Percentiles rank a stretch among this genome's conserved stretches.
These are phyloP conservation scores for Microdochium nivale DNA, from an alignment of 2,329 filamentous ascomycete species.

Conservation along the genomic window DNA sequence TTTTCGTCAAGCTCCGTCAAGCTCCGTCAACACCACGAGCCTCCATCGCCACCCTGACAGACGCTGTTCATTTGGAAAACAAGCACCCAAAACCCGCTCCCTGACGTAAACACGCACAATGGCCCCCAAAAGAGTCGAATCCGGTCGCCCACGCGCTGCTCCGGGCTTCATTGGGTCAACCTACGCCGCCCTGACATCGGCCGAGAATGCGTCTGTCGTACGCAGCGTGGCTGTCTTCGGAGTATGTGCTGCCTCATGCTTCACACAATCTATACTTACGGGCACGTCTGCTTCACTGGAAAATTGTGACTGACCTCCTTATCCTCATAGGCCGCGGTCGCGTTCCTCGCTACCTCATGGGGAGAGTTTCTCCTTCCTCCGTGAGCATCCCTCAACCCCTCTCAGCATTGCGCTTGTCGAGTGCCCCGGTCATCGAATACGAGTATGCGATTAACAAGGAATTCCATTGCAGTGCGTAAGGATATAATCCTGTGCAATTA, in stretches of 20 bases:
- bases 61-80: neutral
- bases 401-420: neutral
- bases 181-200: conserved; percentile 54
- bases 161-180: conserved; percentile 48
- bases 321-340: conserved; percentile 46
- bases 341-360: conserved; percentile 60
- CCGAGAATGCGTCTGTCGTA: conserved; percentile 62
- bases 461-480: too few species aligned
- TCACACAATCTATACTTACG: neutral
- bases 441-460: too few species aligned
- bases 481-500: too few species aligned
- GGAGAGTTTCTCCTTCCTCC: conserved; percentile 60
- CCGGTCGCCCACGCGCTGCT: conserved; percentile 32
- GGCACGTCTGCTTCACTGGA: neutral
- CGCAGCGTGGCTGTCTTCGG: conserved; percentile 60
- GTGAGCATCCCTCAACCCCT: conserved; percentile 29
- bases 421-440: too few species aligned
- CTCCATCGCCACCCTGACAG: neutral
- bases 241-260: conserved; percentile 36
- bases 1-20: neutral
- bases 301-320: conserved; percentile 4
- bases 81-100: neutral
- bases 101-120: conserved; percentile 29
- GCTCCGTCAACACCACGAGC: neutral
- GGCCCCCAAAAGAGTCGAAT: conserved; percentile 51